Percentiles rank a stretch among this genome's conserved stretches.
These are phyloP conservation scores for Viola odorata DNA, from an alignment of 345 rosid species.

Conservation along the genomic window DNA sequence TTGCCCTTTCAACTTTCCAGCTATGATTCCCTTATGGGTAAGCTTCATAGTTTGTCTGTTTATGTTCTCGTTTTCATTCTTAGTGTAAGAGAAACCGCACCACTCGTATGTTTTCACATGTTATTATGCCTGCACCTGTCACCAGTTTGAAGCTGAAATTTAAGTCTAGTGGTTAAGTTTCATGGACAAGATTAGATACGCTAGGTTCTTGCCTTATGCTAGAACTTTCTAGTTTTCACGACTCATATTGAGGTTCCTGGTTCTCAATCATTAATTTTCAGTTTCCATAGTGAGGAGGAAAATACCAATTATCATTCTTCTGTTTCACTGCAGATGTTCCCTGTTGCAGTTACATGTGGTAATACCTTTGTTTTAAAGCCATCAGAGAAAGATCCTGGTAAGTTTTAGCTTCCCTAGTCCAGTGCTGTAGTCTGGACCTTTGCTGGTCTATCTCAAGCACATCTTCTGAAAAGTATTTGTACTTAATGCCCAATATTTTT, in stretches of 20 bases:
- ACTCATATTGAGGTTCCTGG: not conserved
- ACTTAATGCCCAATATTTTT: too few relatives aligned
- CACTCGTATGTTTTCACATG: not conserved
- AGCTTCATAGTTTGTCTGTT: not conserved
- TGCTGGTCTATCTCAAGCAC: too few relatives aligned
- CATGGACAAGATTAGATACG: not conserved
- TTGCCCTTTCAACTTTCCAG: constrained; percentile 98
- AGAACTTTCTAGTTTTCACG: not conserved
- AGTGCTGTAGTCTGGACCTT: too few relatives aligned
- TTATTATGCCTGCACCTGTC: not conserved
- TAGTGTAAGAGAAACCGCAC: not conserved
- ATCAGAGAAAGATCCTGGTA: constrained; percentile 97
- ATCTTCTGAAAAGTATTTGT: too few relatives aligned
- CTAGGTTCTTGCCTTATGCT: not conserved
- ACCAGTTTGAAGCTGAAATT: not conserved
- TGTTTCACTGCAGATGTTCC: constrained; percentile 79
- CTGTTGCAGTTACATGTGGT: constrained; percentile 88
- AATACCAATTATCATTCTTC: constrained; percentile 8
- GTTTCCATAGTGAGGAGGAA: not conserved
- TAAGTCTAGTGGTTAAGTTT: constrained; percentile 1
- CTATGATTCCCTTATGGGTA: constrained; percentile 99
- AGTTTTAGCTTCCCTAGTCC: constrained; percentile 19
- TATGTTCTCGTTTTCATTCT: not conserved
- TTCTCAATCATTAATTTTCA: not conserved
- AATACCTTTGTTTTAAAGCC: constrained; percentile 92